phyloP scores from a whole-genome alignment of 2,329 filamentous ascomycete genomes.

The Cladosporium austrohemisphaericum region DNA sequence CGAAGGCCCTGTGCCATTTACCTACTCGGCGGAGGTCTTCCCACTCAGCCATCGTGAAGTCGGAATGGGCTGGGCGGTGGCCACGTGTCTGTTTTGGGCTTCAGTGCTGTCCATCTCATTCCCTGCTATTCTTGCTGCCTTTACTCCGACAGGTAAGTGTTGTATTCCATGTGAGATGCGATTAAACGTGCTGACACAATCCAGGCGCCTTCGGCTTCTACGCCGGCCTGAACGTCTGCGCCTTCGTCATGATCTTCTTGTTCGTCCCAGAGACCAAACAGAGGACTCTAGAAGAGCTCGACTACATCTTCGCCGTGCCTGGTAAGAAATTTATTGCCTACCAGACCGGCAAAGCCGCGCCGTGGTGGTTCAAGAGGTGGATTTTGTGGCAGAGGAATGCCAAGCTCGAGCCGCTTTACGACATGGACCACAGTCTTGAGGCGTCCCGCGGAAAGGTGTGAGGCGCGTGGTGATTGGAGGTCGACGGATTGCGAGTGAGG shows the following conservation, averaged over 20 bases:
- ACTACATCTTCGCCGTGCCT: conserved; percentile 52
- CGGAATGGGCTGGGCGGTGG: conserved; percentile 28
- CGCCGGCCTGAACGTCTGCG: conserved; percentile 52
- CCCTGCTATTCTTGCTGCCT: conserved; percentile 45
- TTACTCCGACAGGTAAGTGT: conserved; percentile 52
- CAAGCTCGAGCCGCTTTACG: conserved; percentile 22
- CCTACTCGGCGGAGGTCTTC: conserved; percentile 35
- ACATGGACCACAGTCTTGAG: conserved; percentile 9
- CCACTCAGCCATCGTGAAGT: conserved; percentile 32
- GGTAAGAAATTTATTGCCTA: conserved; percentile 36
- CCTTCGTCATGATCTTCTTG: conserved; percentile 49
- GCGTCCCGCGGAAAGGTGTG: background rate
- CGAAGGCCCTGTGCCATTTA: conserved; percentile 30
- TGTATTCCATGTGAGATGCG: conserved; percentile 33
- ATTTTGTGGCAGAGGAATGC: conserved; percentile 18
- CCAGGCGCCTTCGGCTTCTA: conserved; percentile 49
- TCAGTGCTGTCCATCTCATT: conserved; percentile 50
- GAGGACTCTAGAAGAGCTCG: conserved; percentile 46
- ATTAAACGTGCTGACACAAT: conserved; percentile 46
- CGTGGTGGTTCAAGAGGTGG: conserved; percentile 41
- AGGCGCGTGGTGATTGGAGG: too few species aligned
- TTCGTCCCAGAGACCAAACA: conserved; percentile 52
- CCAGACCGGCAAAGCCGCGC: conserved; percentile 36
- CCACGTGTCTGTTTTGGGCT: conserved; percentile 47
- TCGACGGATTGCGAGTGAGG: too few species aligned